Evolutionary conservation across 2,329 filamentous ascomycete species (phyloP).

Genomic region (Dactylellina leptospora): DNA sequence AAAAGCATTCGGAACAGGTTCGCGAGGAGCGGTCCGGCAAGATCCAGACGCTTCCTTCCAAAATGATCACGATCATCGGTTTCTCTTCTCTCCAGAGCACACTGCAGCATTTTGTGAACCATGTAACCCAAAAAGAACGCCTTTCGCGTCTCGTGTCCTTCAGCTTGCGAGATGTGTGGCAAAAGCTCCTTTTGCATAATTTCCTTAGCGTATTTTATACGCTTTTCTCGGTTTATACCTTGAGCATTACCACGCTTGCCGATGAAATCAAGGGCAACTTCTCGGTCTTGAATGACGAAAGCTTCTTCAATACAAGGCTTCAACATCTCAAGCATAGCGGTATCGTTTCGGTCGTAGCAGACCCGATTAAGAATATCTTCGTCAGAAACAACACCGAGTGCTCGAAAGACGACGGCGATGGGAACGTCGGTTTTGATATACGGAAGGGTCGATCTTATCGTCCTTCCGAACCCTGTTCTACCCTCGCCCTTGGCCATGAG

Average conservation of each 20-base stretch:
- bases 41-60: constrained; percentile 95
- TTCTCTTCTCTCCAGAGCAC: constrained; percentile 88
- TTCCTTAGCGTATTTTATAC: constrained; percentile 89
- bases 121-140: constrained; percentile 99
- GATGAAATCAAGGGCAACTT: constrained; percentile 93
- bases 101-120: constrained; percentile 94
- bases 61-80: constrained; percentile 98
- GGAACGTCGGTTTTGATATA: constrained; percentile 95
- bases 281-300: constrained; percentile 93
- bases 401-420: constrained; percentile 93
- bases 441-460: constrained; percentile 87
- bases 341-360: constrained; percentile 93
- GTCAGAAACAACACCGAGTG: constrained; percentile 93
- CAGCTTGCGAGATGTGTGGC: constrained; percentile 93
- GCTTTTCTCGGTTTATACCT: constrained; percentile 81
- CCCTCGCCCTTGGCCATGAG: constrained; percentile 84
- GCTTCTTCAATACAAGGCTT: constrained; percentile 97
- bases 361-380: constrained; percentile 98
- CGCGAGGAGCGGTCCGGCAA: constrained; percentile 92
- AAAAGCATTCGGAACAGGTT: constrained; percentile 94
- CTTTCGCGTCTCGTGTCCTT: constrained; percentile 93
- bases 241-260: constrained; percentile 85
- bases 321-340: constrained; percentile 95
- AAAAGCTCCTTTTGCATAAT: constrained; percentile 97
- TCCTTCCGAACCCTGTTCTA: constrained; percentile 78